A percentile compares a stretch with the other conserved stretches of the same genome.
phyloP scores from a whole-genome alignment of 495 filamentous ascomycete species.

The Aspergillus affinis region DNA sequence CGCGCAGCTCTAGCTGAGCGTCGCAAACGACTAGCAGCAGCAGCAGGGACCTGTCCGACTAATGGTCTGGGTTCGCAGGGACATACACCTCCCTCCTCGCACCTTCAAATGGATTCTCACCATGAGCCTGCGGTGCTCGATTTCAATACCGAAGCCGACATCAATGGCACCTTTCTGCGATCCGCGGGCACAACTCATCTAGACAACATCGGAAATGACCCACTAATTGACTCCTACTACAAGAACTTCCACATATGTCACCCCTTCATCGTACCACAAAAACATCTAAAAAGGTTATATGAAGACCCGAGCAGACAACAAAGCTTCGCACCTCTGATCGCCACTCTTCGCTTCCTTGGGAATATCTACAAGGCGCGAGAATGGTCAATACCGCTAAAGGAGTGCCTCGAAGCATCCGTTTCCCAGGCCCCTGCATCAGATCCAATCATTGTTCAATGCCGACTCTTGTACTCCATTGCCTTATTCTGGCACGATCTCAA shows the following conservation, averaged over 20 bases:
- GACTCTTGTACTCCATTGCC: slow-evolving; percentile 44
- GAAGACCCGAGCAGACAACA: slow-evolving; percentile 23
- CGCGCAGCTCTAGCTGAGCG: slow-evolving; percentile 27
- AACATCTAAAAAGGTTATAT: slow-evolving; percentile 16
- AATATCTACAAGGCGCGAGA: slow-evolving; percentile 23
- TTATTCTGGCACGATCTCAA: slow-evolving; percentile 35
- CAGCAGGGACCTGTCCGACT: slow-evolving; percentile 48
- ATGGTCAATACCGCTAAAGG: slow-evolving; percentile 23
- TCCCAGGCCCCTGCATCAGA: slow-evolving; percentile 51
- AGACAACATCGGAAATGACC: slow-evolving; percentile 20
- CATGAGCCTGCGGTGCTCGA: background rate
- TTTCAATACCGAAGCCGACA: background rate
- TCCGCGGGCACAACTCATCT: background rate
- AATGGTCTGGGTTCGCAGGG: slow-evolving; percentile 22
- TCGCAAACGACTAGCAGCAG: slow-evolving; percentile 21
- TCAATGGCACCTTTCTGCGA: background rate
- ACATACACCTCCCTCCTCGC: background rate
- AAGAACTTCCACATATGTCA: slow-evolving; percentile 30
- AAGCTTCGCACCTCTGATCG: slow-evolving; percentile 21
- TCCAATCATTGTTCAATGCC: slow-evolving; percentile 30
- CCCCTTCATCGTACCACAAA: slow-evolving; percentile 26
- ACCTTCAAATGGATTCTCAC: background rate
- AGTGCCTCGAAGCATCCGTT: slow-evolving; percentile 39
- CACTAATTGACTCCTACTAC: slow-evolving; percentile 31
- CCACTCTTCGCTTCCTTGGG: slow-evolving; percentile 26